phyloP scores from a whole-genome alignment of 257 asterid genomes.

The Lithospermum erythrorhizon region DNA sequence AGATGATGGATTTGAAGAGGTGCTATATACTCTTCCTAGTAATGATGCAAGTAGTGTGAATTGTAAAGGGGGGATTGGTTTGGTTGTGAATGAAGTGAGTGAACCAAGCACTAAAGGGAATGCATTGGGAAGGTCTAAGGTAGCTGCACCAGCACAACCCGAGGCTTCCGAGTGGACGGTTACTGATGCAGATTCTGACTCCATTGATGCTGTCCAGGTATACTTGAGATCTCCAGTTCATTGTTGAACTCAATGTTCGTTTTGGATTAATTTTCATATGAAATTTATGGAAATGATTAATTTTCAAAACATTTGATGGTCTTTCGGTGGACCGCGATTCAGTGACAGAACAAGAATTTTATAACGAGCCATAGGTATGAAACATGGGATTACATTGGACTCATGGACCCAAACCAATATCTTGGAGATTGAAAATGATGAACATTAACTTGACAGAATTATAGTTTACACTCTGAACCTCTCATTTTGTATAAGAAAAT shows the following conservation, averaged over 20 bases:
- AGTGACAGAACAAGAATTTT: too few relatives aligned
- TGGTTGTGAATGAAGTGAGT: slow-evolving; percentile 37
- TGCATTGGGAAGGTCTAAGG: neutral
- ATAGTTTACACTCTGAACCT: neutral
- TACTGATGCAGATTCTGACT: slow-evolving; percentile 61
- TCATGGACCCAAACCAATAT: too few relatives aligned
- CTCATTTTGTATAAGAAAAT: neutral
- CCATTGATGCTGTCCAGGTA: slow-evolving; percentile 82
- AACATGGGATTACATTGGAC: too few relatives aligned
- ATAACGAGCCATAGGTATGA: too few relatives aligned
- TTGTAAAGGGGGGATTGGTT: slow-evolving; percentile 55
- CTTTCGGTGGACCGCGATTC: too few relatives aligned
- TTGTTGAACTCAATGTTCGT: too few relatives aligned
- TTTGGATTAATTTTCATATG: too few relatives aligned
- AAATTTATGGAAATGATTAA: too few relatives aligned
- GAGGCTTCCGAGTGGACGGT: slow-evolving; percentile 43
- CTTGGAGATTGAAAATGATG: too few relatives aligned
- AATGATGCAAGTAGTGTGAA: neutral
- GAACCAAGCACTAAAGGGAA: slow-evolving; percentile 17
- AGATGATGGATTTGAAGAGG: slow-evolving; percentile 75
- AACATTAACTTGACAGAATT: too few relatives aligned
- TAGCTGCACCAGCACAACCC: neutral
- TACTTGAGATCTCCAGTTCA: neutral
- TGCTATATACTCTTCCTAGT: slow-evolving; percentile 40
- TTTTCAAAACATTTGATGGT: too few relatives aligned